Base-by-base conservation (phyloP, 305 asterid species). In the Ilex paraguariensis region DNA sequence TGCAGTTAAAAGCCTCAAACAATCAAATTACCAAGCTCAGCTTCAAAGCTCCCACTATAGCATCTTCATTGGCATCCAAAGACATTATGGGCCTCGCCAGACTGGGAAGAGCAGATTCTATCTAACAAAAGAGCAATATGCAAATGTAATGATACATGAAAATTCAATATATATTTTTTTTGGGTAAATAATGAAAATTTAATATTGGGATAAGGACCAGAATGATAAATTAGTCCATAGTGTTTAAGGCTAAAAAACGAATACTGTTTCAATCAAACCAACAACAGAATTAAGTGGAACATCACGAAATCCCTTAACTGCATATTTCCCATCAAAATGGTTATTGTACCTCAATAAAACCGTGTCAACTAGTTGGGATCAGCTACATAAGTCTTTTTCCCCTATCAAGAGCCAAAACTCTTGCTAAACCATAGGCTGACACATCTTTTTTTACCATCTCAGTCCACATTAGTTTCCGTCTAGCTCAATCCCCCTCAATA, bases 31-130 rank as follows among this genome's bases (percentile, higher is more conserved):
- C 99, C 97, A 94, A 74, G 73, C 93, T 88, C 82, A 84, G 99
- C 69, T 94, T 91, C 80, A 94, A 77, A 59, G 77, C 82, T 77
- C 98, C 99, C 63, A 83, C 98, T 40, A 83, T 71, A 66, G 98
- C 98, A 80, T 94, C 99, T 86, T 91, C 99, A 72, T 77, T 83
- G 68, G 95, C 90, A 81, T 91, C 97, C 79, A 94, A 79, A 31
- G 97, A 91, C 96, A 94, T 86, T 51, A 94, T 94, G 44, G 99
- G 99, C 77, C 81, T 85, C 65, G 96, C 88, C 65, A 94, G 88
- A 66, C 91, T 82, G 54, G 99, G 99, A 75, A 94, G 76, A 28
- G 95, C 96, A 66, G 97, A 82, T 77, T 94, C 99, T 63, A 94
- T 94, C 99, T 94, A 21, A 69, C 60, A 68, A 81, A 71, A 79